Evolutionary conservation across 2,329 filamentous ascomycete species (phyloP).

Genomic region (Madurella fahalii): DNA sequence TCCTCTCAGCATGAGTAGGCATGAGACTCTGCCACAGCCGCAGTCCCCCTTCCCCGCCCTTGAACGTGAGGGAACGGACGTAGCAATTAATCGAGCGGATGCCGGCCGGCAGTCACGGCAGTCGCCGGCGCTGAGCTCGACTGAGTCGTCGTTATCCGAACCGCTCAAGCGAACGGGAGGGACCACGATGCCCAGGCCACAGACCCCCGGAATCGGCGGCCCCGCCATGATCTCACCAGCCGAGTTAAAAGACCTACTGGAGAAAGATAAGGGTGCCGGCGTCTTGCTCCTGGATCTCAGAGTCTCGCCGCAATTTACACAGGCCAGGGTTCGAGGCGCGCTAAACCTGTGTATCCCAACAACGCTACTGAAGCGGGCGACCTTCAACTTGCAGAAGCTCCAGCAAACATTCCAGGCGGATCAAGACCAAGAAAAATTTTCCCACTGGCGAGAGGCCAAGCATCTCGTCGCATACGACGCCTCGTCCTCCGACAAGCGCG

Average conservation of each 20-base stretch:
- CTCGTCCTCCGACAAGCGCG: constrained; percentile 70
- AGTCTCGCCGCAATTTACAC: constrained; percentile 76
- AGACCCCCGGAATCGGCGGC: constrained; percentile 42
- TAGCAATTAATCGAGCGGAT: constrained; percentile 44
- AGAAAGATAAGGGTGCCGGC: constrained; percentile 36
- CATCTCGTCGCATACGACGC: constrained; percentile 86
- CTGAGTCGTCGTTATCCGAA: constrained; percentile 38
- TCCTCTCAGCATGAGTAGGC: constrained; percentile 40
- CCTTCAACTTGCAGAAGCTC: constrained; percentile 84
- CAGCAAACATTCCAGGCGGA: constrained; percentile 78
- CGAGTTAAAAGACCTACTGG: constrained; percentile 54
- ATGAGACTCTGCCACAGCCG: constrained; percentile 44
- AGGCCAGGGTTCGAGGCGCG: constrained; percentile 71
- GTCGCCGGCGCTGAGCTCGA: constrained; percentile 48
- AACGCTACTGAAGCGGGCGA: constrained; percentile 83
- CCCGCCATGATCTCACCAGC: constrained; percentile 51
- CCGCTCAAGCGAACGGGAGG: constrained; percentile 33
- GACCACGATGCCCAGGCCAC: constrained; percentile 47
- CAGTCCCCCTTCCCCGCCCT: constrained; percentile 33
- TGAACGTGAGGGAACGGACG: constrained; percentile 28
- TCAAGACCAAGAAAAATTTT: constrained; percentile 66
- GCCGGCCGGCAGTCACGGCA: constrained; percentile 49
- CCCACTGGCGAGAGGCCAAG: constrained; percentile 68
- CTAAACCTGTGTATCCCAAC: constrained; percentile 94
- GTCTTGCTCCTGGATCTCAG: constrained; percentile 79